These are phyloP conservation scores for Purpureocillium lavendulum DNA, from an alignment of 2,329 filamentous ascomycete species.

Conservation along the genomic window DNA sequence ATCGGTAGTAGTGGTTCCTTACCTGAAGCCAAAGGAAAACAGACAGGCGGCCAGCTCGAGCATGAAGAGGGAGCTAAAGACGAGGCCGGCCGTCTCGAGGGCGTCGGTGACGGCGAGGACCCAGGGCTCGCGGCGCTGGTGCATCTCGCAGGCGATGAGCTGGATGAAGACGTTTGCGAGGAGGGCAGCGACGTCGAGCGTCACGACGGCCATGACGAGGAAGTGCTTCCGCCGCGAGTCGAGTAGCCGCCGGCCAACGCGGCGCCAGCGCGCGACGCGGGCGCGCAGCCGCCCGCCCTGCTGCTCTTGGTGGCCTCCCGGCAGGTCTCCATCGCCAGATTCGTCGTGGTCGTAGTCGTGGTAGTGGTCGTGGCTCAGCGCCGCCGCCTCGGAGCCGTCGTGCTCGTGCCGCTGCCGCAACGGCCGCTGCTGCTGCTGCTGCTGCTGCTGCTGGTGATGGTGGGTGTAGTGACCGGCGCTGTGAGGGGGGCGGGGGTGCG, in stretches of 20 bases:
- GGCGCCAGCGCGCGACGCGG: conserved; percentile 1
- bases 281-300: too few relatives aligned
- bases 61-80: conserved; percentile 58
- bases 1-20: too few relatives aligned
- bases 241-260: conserved; percentile 14
- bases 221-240: conserved; percentile 35
- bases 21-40: conserved; percentile 54
- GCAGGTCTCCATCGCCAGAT: too few relatives aligned
- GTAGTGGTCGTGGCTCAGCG: too few relatives aligned
- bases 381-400: too few relatives aligned
- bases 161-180: conserved; percentile 39
- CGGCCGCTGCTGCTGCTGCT: too few relatives aligned
- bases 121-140: conserved; percentile 30
- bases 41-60: conserved; percentile 49
- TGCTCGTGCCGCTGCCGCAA: too few relatives aligned
- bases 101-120: conserved; percentile 24
- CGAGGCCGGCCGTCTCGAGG: conserved; percentile 44
- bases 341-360: too few relatives aligned
- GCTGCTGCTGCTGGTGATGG: too few relatives aligned
- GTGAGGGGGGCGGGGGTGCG: too few relatives aligned
- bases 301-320: too few relatives aligned
- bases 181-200: conserved; percentile 36
- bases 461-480: not conserved
- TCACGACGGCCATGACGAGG: conserved; percentile 32
- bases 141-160: conserved; percentile 38